These are phyloP conservation scores for Aspergillus jensenii DNA, from an alignment of 2,329 filamentous ascomycete species.

Conservation along the genomic window DNA sequence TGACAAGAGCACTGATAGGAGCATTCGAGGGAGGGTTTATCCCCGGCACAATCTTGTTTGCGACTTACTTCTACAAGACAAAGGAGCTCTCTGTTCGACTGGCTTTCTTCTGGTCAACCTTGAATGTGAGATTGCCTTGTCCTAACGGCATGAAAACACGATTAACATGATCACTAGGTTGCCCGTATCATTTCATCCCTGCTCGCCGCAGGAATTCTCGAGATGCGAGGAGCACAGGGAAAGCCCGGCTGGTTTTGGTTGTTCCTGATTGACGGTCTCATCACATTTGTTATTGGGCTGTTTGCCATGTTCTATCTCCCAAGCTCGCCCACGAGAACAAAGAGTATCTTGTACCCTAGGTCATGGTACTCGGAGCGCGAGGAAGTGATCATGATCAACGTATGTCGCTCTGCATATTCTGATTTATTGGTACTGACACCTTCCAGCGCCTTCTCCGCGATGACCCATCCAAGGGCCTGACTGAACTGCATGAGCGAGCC, in stretches of 20 bases:
- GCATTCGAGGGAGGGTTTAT: conserved; percentile 39
- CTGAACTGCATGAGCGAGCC: conserved; percentile 45
- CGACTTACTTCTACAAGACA: conserved; percentile 44
- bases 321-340: conserved; percentile 28
- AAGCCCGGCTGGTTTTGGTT: conserved; percentile 45
- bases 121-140: conserved; percentile 24
- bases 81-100: conserved; percentile 43
- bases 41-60: conserved; percentile 40
- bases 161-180: conserved; percentile 4
- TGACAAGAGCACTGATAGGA: conserved; percentile 41
- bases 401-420: neutral
- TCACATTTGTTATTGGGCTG: conserved; percentile 46
- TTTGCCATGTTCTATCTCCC: conserved; percentile 29
- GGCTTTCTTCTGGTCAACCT: conserved; percentile 44
- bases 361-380: conserved; percentile 30
- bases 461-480: conserved; percentile 55
- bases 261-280: conserved; percentile 44
- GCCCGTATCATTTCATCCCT: conserved; percentile 39
- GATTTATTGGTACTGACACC: neutral
- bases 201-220: conserved; percentile 41
- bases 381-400: conserved; percentile 32
- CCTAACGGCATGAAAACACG: neutral
- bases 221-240: conserved; percentile 44
- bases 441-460: conserved; percentile 51
- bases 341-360: conserved; percentile 20